A percentile compares a stretch with the other conserved stretches of the same genome.
Evolutionary conservation across 805 yeast genomes (phyloP).

Genomic region (Maudiozyma serrabonitensis): DNA sequence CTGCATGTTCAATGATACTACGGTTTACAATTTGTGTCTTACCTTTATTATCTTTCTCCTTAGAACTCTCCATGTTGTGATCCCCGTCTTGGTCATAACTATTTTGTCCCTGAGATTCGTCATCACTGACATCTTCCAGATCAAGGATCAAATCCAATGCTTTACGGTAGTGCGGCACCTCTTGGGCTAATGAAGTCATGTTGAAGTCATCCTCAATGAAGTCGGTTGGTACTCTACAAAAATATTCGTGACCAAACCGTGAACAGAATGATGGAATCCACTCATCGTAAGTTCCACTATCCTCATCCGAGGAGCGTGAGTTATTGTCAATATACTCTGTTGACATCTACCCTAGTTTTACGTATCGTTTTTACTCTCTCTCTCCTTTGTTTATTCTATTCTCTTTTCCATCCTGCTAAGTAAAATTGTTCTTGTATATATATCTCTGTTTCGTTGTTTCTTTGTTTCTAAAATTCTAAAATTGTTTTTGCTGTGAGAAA

Average conservation of each 20-base stretch:
- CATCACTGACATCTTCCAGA: conserved; percentile 46
- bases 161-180: conserved; percentile 85
- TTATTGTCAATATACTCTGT: conserved; percentile 19
- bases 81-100: conserved; percentile 8
- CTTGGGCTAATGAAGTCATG: conserved; percentile 74
- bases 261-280: conserved; percentile 81
- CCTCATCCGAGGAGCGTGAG: conserved; percentile 19
- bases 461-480: neutral
- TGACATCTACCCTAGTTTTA: conserved; percentile 8
- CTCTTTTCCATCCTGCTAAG: neutral
- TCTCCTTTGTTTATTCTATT: neutral
- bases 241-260: conserved; percentile 76
- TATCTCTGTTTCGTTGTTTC: too few species aligned
- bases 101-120: conserved; percentile 9
- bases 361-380: neutral
- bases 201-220: conserved; percentile 96
- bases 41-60: conserved; percentile 3
- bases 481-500: neutral
- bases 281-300: conserved; percentile 38
- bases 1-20: conserved; percentile 73
- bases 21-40: conserved; percentile 39
- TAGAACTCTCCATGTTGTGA: neutral
- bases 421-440: too few species aligned
- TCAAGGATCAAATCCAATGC: conserved; percentile 87
- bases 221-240: conserved; percentile 84